A percentile compares a stretch with the other conserved stretches of the same genome.
Evolutionary conservation across 1,284 basidiomycete genomes (phyloP).

Genomic region (Trichosporon sp.): DNA sequence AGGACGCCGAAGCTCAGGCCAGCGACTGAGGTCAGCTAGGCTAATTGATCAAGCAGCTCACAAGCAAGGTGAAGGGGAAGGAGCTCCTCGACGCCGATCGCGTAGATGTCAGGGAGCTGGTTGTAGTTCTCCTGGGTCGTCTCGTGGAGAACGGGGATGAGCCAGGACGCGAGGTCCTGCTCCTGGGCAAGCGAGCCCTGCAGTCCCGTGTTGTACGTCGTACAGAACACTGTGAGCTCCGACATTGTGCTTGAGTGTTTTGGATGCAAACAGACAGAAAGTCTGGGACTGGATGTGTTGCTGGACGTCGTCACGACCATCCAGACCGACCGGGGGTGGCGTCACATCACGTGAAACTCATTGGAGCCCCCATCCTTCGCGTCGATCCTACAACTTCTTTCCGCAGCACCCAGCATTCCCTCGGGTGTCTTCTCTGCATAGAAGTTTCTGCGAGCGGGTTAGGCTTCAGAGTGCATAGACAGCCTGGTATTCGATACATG

Average conservation of each 20-base stretch:
- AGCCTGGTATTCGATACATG: neutral
- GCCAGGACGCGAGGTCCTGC: conserved; percentile 55
- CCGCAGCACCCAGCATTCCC: neutral
- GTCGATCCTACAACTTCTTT: neutral
- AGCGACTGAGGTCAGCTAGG: conserved; percentile 39
- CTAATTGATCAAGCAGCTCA: conserved; percentile 40
- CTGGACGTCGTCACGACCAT: neutral
- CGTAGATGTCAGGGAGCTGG: conserved; percentile 72
- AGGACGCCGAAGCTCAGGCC: conserved; percentile 46
- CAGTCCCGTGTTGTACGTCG: conserved; percentile 57
- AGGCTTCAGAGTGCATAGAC: neutral
- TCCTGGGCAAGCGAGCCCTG: conserved; percentile 53
- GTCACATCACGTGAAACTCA: conserved; percentile 13
- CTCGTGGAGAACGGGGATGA: conserved; percentile 52
- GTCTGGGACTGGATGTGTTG: neutral
- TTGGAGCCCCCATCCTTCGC: neutral
- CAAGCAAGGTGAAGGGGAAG: conserved; percentile 61
- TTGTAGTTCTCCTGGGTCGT: conserved; percentile 36
- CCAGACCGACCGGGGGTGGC: conserved; percentile 1
- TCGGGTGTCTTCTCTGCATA: neutral
- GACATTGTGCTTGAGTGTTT: conserved; percentile 33
- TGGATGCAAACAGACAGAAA: neutral
- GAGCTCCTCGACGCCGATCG: conserved; percentile 95
- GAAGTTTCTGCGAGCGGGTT: neutral
- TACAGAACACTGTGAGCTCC: conserved; percentile 53